phyloP scores from a whole-genome alignment of 371 early-diverging fungal genomes.

The Lichtheimia ramosa region DNA sequence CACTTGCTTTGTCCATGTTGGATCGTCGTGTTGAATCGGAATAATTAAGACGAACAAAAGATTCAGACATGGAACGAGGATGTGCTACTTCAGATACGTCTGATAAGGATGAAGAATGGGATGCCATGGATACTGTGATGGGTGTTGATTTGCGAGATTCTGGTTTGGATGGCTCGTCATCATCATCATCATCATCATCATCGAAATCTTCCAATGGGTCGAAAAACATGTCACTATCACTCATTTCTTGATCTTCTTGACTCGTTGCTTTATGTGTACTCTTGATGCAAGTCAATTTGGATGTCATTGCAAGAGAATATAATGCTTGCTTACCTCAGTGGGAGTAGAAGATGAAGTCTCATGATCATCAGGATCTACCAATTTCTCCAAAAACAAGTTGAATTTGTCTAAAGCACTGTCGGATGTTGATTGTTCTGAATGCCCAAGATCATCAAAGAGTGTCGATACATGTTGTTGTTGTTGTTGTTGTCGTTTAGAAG shows the following conservation, averaged over 20 bases:
- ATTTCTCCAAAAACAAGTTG: slow-evolving; percentile 18
- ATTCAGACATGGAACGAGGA: slow-evolving; percentile 42
- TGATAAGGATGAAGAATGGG: slow-evolving; percentile 23
- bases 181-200: background rate
- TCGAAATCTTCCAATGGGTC: slow-evolving; percentile 35
- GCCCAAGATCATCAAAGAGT: slow-evolving; percentile 6
- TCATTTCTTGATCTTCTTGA: slow-evolving; percentile 7
- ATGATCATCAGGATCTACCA: slow-evolving; percentile 23
- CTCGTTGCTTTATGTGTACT: slow-evolving; percentile 10
- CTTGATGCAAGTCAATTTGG: background rate
- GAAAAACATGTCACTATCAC: slow-evolving; percentile 32
- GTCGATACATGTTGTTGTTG: background rate
- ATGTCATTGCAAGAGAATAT: too few relatives aligned
- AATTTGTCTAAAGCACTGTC: slow-evolving; percentile 13
- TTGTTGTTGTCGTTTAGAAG: background rate
- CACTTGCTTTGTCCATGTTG: background rate
- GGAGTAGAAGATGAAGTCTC: background rate
- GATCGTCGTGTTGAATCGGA: slow-evolving; percentile 19
- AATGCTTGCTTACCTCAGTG: background rate
- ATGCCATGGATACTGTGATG: background rate
- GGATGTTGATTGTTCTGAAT: background rate
- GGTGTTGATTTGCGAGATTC: slow-evolving; percentile 1
- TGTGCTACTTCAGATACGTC: slow-evolving; percentile 24
- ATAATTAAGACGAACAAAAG: slow-evolving; percentile 49
- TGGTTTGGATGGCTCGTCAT: slow-evolving; percentile 6